These are phyloP conservation scores for Umbelopsis sp. DNA, from an alignment of 192 early-diverging fungal species.

Conservation along the genomic window DNA sequence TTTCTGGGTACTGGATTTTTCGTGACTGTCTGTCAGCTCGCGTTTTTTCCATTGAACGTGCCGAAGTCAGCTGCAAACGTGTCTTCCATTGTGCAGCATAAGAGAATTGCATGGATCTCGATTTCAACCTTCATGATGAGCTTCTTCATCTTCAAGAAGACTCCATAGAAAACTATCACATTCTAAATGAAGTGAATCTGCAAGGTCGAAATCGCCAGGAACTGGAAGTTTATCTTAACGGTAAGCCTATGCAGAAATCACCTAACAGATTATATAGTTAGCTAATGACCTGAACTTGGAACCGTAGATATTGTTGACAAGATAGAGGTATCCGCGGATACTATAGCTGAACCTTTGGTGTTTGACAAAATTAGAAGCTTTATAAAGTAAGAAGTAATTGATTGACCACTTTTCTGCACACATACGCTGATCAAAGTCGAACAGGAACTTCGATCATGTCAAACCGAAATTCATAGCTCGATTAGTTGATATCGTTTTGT, in stretches of 20 bases:
- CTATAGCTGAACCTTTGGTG: slow-evolving; percentile 41
- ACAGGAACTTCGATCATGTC: slow-evolving; percentile 55
- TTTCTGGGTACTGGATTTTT: not conserved
- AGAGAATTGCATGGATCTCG: slow-evolving; percentile 18
- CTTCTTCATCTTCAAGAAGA: slow-evolving; percentile 48
- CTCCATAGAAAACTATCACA: slow-evolving; percentile 32
- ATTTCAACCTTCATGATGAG: slow-evolving; percentile 41
- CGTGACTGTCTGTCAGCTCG: not conserved
- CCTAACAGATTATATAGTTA: not conserved
- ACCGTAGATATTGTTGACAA: slow-evolving; percentile 49
- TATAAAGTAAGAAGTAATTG: slow-evolving; percentile 59
- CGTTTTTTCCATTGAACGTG: not conserved
- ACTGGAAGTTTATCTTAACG: slow-evolving; percentile 51
- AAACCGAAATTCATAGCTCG: slow-evolving; percentile 50
- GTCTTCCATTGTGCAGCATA: not conserved
- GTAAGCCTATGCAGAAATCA: slow-evolving; percentile 19
- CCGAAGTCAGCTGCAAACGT: not conserved
- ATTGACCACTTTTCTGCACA: not conserved
- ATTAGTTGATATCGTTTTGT: slow-evolving; percentile 69
- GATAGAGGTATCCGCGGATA: slow-evolving; percentile 42
- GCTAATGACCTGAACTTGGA: not conserved
- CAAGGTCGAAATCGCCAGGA: slow-evolving; percentile 43
- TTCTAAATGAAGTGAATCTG: slow-evolving; percentile 44
- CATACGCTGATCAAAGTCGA: not conserved
- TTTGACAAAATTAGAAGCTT: slow-evolving; percentile 73